These are phyloP conservation scores for Verticillium klebahnii DNA, from an alignment of 2,329 filamentous ascomycete species.

Conservation along the genomic window DNA sequence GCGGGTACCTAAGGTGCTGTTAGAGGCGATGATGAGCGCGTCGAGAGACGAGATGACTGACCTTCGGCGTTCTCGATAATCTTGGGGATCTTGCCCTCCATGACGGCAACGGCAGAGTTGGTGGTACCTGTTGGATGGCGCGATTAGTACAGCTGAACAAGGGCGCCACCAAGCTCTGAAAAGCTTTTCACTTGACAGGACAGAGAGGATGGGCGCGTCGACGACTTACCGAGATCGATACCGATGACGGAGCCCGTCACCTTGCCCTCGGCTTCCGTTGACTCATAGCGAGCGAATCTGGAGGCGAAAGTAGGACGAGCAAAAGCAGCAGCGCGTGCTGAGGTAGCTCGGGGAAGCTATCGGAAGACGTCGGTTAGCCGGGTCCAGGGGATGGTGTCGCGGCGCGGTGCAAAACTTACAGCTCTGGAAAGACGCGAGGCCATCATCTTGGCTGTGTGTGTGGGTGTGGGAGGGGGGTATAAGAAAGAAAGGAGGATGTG, in stretches of 20 bases:
- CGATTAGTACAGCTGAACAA: background rate
- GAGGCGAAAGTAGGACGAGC: conserved; percentile 67
- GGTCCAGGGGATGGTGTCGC: background rate
- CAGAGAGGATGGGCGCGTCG: background rate
- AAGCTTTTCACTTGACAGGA: background rate
- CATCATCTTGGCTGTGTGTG: conserved; percentile 54
- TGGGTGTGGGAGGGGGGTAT: conserved; percentile 14
- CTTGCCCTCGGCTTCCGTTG: conserved; percentile 66
- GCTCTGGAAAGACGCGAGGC: conserved; percentile 68
- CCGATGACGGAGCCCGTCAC: conserved; percentile 94
- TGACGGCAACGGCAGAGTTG: conserved; percentile 94
- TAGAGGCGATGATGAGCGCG: conserved; percentile 5
- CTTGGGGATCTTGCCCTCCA: conserved; percentile 93
- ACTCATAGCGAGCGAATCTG: conserved; percentile 74
- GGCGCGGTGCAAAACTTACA: conserved; percentile 48
- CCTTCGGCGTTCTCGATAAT: conserved; percentile 99
- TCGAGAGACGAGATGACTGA: conserved; percentile 32
- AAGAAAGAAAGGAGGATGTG: conserved; percentile 13
- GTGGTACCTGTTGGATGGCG: conserved; percentile 61
- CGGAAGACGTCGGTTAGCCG: conserved; percentile 14
- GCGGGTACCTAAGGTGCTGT: conserved; percentile 59
- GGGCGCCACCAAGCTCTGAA: background rate
- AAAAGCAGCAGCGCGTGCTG: conserved; percentile 61
- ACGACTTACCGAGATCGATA: conserved; percentile 82
- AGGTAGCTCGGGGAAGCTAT: conserved; percentile 74